Base-by-base conservation (phyloP, 768 basidiomycete species). In the Collybia sordida region DNA sequence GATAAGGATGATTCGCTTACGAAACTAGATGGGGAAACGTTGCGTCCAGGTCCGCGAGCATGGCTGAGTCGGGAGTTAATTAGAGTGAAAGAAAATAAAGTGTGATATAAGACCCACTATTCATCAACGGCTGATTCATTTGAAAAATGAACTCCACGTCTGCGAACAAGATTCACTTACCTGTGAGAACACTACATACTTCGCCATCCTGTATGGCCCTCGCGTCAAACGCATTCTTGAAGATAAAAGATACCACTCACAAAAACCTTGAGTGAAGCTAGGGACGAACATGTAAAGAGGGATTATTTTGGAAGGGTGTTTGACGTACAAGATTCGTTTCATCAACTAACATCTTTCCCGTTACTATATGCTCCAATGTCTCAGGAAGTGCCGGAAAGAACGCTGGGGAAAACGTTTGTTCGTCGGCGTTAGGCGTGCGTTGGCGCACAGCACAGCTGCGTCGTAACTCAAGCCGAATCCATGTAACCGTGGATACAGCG, bases 31-130 rank as follows among this genome's bases (percentile, higher is more conserved):
- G 71, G 3, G 71, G 67, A 52, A 72, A 70, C 0, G 71, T 61
- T 17, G 66, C 66, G 47, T 81, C 81, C 12, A 77, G 58, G 53
- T 79, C 74, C 0, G 73, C 75, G 7, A 80, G 58, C 17, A 82
- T 79, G 51, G 71, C 80, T 81, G 42, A 19, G 45, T 21, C 31
- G 17, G 38, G 17, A 42, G 23, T 45, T 34, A 19, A 25, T 34
- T n/a, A n/a, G n/a, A n/a, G n/a, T n/a, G n/a, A n/a, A n/a, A 31
- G 17, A 22, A 27, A 27, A 27, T 27, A 27, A 4, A 27, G 57
- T n/a, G n/a, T n/a, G 17, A 35, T 25, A 21, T 45, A 35, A 8
- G 9, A 46, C 65, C 17, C 44, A 70, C 71, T 64, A 9, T 27
- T 4, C 25, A 27, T 27, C n/a, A n/a, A n/a, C n/a, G n/a, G n/a